A percentile compares a stretch with the other conserved stretches of the same genome.
Conservation (phyloP, 805 yeast species). For the Pichia gijzeniarum region DNA sequence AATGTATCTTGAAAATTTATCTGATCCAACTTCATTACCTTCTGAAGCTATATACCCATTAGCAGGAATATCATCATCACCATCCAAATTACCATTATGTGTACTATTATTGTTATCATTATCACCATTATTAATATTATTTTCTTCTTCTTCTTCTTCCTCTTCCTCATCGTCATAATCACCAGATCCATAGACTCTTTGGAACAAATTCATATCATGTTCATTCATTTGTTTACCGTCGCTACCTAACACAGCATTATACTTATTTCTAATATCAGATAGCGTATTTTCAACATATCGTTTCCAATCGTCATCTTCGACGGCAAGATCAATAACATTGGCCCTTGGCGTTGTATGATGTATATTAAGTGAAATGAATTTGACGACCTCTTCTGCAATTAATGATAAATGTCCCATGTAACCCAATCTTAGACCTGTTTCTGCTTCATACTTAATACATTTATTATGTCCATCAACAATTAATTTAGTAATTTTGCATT, state of each 20-base stretch:
- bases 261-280: slow-evolving; percentile 86
- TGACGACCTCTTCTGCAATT: slow-evolving; percentile 93
- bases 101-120: too few relatives aligned
- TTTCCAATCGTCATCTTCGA: slow-evolving; percentile 19
- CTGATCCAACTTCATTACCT: slow-evolving; percentile 29
- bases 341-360: slow-evolving; percentile 54
- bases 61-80: slow-evolving; percentile 2
- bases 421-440: slow-evolving; percentile 66
- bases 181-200: slow-evolving; percentile 20
- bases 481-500: slow-evolving; percentile 43
- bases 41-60: slow-evolving; percentile 22
- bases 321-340: slow-evolving; percentile 42
- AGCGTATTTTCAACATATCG: slow-evolving; percentile 76
- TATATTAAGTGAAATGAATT: slow-evolving; percentile 59
- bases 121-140: slow-evolving; percentile 2
- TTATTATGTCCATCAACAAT: slow-evolving; percentile 56
- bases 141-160: slow-evolving; percentile 19
- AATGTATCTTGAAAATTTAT: slow-evolving; percentile 67
- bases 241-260: slow-evolving; percentile 82
- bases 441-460: slow-evolving; percentile 51
- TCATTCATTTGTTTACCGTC: slow-evolving; percentile 33
- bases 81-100: too few relatives aligned
- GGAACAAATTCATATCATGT: slow-evolving; percentile 31
- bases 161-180: slow-evolving; percentile 22
- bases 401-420: slow-evolving; percentile 96